Conservation (phyloP, 2,329 filamentous ascomycete species). For the Aureobasidium sp. region DNA sequence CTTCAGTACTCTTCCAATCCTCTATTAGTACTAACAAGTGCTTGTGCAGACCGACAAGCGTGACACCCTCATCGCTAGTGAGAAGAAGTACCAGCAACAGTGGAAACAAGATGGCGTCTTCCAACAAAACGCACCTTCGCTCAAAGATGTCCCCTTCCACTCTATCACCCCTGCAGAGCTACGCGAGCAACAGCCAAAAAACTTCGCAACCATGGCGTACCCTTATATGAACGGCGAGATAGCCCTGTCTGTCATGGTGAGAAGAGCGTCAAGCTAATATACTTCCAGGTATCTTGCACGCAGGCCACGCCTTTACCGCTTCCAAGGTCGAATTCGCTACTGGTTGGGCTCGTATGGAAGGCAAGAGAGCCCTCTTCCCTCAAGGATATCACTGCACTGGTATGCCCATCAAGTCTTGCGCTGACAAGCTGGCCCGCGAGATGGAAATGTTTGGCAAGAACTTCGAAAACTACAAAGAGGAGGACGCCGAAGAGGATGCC, state of each 20-base stretch:
- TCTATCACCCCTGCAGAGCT: conserved; percentile 67
- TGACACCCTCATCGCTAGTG: conserved; percentile 70
- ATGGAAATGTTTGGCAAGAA: conserved; percentile 81
- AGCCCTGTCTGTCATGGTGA: no score
- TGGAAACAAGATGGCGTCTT: conserved; percentile 76
- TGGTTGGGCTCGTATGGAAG: conserved; percentile 83
- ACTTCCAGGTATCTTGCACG: conserved; percentile 57
- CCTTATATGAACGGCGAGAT: conserved; percentile 54
- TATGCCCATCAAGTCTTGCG: conserved; percentile 96
- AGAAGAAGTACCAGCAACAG: conserved; percentile 87
- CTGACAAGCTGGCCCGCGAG: conserved; percentile 88
- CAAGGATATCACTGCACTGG: conserved; percentile 94
- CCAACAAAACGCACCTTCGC: conserved; percentile 75
- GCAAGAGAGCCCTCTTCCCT: conserved; percentile 79
- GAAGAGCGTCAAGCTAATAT: no score
- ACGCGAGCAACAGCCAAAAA: conserved; percentile 73
- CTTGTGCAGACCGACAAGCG: conserved; percentile 68
- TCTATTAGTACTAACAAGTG: conserved; percentile 8
- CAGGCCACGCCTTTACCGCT: conserved; percentile 85
- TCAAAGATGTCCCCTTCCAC: conserved; percentile 66
- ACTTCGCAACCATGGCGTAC: conserved; percentile 54
- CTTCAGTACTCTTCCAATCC: not conserved
- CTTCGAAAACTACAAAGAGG: conserved; percentile 69
- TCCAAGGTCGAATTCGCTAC: conserved; percentile 89
- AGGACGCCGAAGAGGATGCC: conserved; percentile 42